Conservation (phyloP, 2,329 filamentous ascomycete genomes). For the Ophiostoma sp. region DNA sequence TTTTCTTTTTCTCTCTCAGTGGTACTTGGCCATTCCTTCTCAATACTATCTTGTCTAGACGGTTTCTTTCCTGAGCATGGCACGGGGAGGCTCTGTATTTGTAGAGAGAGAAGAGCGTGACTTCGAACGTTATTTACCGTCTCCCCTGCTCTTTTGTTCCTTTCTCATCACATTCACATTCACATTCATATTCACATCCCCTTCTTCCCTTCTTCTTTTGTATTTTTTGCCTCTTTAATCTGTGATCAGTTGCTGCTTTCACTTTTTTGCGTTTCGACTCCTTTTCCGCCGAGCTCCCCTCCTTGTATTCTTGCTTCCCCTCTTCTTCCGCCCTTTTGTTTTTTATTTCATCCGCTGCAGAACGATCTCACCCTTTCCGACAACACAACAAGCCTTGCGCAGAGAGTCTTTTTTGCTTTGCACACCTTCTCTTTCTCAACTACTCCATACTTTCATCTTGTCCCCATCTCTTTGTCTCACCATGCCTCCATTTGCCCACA, state of each 20-base stretch:
- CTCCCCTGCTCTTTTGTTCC: conserved; percentile 16
- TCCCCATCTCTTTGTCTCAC: conserved; percentile 1
- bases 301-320: not conserved
- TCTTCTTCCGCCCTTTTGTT: not conserved
- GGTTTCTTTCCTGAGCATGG: not conserved
- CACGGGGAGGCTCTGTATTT: not conserved
- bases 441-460: not conserved
- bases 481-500: conserved; percentile 10
- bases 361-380: not conserved
- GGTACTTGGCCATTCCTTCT: not conserved
- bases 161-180: not conserved
- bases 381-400: not conserved
- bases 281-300: not conserved
- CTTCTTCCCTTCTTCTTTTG: not conserved
- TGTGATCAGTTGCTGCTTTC: not conserved
- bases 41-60: not conserved
- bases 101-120: not conserved
- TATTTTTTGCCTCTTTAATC: not conserved
- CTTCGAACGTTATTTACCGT: not conserved
- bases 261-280: not conserved
- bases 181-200: conserved; percentile 15
- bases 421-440: not conserved
- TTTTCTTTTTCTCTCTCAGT: not conserved
- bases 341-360: not conserved
- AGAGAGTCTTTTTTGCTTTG: not conserved